Base-by-base conservation (phyloP, 257 asterid species). In the Mentha longifolia region DNA sequence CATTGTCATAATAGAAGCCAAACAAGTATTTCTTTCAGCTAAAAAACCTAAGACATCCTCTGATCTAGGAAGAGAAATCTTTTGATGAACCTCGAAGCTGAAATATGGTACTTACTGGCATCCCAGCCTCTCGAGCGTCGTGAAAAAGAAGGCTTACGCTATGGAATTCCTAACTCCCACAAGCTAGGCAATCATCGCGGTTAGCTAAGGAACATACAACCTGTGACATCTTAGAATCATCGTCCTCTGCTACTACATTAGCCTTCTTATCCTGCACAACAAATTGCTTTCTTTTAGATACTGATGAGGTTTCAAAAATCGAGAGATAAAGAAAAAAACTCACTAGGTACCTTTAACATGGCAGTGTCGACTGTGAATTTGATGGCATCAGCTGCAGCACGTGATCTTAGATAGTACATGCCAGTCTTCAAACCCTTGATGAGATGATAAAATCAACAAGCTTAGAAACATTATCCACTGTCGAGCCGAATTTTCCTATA, bases 371-470 rank as follows among this genome's bases (percentile, higher is more conserved):
- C 97, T 3, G 98, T 94, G 80, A 89, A 91, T 78, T 94, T 87
- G 79, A 91, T 91, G 19, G 98, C 98, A 80, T 91, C 96, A 50
- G 97, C 97, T 57, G 97, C 97, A 52, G 98, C 96, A 7, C 96
- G 96, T 9, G 98, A 82, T 69, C 97, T 80, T 22, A 94, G 84
- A 71, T 89, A 94, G 81, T 94, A 94, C 98, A 94, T 89, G 70
- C 97, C 97, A 0, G 98, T 91, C 85, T 94, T 94, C 88, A 94
- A 73, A 28, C 97, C 98, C 98, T 90, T 77, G 68, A 46, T 42
- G 43, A 41, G 46, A 41, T 7, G 10, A 41, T 41, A 3, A 9
- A 41, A 41, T 3, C 46, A 41, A 41, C 13, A 33, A 41, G 46
- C 10, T 41, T 8, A 7, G 46, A 7, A 41, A 17, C 19, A 19